Percentiles rank a stretch among this genome's conserved stretches.
Evolutionary conservation across 805 yeast genomes (phyloP).

Genomic region (Candida maesae): DNA sequence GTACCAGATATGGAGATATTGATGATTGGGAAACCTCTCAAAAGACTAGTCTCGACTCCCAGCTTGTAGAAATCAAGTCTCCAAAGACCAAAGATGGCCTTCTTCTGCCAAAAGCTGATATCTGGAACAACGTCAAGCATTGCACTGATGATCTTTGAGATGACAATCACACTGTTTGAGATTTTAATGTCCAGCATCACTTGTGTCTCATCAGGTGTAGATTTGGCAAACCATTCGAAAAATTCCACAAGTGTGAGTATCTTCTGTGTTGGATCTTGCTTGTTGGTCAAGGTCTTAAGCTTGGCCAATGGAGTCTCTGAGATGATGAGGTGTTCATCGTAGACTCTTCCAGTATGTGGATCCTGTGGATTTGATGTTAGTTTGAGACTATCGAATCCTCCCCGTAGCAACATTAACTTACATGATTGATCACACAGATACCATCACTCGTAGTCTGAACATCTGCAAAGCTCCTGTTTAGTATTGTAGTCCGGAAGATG

Average conservation of each 20-base stretch:
- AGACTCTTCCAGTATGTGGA: slow-evolving; percentile 44
- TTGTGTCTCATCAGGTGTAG: slow-evolving; percentile 13
- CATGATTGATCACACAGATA: slow-evolving; percentile 49
- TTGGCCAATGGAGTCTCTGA: slow-evolving; percentile 33
- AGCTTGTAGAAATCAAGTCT: slow-evolving; percentile 39
- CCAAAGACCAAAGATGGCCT: slow-evolving; percentile 53
- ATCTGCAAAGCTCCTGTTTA: slow-evolving; percentile 35
- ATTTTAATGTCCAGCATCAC: slow-evolving; percentile 53
- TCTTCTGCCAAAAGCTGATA: slow-evolving; percentile 40
- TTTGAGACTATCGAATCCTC: background rate
- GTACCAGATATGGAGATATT: slow-evolving; percentile 34
- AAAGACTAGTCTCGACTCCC: slow-evolving; percentile 36
- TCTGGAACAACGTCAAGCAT: slow-evolving; percentile 38
- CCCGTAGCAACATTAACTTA: slow-evolving; percentile 1
- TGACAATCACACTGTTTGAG: slow-evolving; percentile 40
- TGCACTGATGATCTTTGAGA: slow-evolving; percentile 35
- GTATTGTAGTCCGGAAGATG: background rate
- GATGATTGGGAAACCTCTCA: slow-evolving; percentile 33
- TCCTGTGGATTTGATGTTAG: slow-evolving; percentile 28
- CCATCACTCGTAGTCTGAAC: slow-evolving; percentile 52
- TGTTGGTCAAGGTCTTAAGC: slow-evolving; percentile 34
- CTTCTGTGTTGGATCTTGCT: slow-evolving; percentile 30
- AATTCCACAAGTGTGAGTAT: slow-evolving; percentile 42
- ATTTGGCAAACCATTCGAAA: slow-evolving; percentile 33
- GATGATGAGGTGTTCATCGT: slow-evolving; percentile 37